Evolutionary conservation across 2,329 filamentous ascomycete genomes (phyloP).

Genomic region (Paracoccidioides lutzii): DNA sequence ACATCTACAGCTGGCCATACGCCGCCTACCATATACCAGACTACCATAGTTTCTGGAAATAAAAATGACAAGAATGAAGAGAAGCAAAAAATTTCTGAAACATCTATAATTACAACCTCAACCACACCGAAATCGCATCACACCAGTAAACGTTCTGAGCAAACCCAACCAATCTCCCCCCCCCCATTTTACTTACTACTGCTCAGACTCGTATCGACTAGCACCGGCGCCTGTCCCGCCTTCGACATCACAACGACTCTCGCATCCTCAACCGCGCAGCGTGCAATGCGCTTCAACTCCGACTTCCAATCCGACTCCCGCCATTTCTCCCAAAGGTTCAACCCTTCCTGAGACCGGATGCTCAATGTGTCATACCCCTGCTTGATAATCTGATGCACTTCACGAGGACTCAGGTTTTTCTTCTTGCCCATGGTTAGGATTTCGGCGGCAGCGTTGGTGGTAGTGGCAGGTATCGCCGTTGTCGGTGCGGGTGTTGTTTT

Average conservation of each 20-base stretch:
- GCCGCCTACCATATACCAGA: background rate
- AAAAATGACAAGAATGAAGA: no score
- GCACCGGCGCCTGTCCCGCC: background rate
- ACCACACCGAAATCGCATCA: background rate
- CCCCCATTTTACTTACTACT: background rate
- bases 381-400: slow-evolving; percentile 86
- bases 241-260: slow-evolving; percentile 31
- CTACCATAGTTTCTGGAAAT: background rate
- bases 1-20: background rate
- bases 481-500: slow-evolving; percentile 13
- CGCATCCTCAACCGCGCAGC: slow-evolving; percentile 62
- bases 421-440: slow-evolving; percentile 28
- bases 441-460: slow-evolving; percentile 15
- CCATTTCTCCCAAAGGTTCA: slow-evolving; percentile 76
- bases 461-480: slow-evolving; percentile 10
- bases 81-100: background rate
- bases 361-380: slow-evolving; percentile 91
- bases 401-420: slow-evolving; percentile 63
- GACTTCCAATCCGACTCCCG: slow-evolving; percentile 75
- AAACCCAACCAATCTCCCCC: background rate
- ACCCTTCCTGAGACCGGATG: slow-evolving; percentile 74
- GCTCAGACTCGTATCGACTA: background rate
- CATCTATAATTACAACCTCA: background rate
- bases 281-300: slow-evolving; percentile 74
- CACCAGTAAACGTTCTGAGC: background rate